Evolutionary conservation across 1,284 basidiomycete genomes (phyloP).

Genomic region (Apiotrichum akiyoshidainum): DNA sequence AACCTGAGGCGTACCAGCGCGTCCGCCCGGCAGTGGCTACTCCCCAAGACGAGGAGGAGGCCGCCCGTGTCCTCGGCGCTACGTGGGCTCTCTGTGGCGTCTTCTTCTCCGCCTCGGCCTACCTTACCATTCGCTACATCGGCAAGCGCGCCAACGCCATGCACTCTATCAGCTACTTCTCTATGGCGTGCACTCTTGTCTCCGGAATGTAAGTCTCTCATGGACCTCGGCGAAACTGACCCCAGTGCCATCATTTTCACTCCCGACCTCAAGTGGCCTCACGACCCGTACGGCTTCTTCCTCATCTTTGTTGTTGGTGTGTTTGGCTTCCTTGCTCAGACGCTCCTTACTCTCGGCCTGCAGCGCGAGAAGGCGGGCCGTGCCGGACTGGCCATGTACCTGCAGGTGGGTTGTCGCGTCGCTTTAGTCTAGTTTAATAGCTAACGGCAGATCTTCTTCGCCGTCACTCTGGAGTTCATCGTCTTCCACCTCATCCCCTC

Average conservation of each 20-base stretch:
- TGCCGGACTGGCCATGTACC: conserved; percentile 49
- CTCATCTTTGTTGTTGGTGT: conserved; percentile 52
- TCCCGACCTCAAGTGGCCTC: conserved; percentile 15
- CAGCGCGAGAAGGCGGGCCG: conserved; percentile 51
- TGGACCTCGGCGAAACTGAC: conserved; percentile 22
- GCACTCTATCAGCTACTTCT: conserved; percentile 69
- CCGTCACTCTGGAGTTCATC: conserved; percentile 46
- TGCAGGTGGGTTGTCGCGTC: too few relatives aligned
- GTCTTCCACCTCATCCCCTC: conserved; percentile 45
- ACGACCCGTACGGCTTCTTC: conserved; percentile 18
- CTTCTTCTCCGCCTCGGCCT: conserved; percentile 38
- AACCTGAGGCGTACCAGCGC: conserved; percentile 62
- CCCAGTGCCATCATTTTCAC: conserved; percentile 24
- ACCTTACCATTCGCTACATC: conserved; percentile 65
- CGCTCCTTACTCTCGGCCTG: conserved; percentile 49
- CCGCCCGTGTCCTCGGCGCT: conserved; percentile 29
- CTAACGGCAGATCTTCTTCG: conserved; percentile 46
- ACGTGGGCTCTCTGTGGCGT: conserved; percentile 43
- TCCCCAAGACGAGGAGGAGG: conserved; percentile 9
- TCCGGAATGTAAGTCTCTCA: conserved; percentile 51
- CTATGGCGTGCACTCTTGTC: conserved; percentile 61
- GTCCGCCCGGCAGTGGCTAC: conserved; percentile 1
- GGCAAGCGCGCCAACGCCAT: conserved; percentile 69
- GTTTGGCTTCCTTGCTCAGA: conserved; percentile 62
- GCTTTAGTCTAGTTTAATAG: too few relatives aligned